Percentiles rank a stretch among this genome's conserved stretches.
phyloP scores from a whole-genome alignment of 2,329 filamentous ascomycete genomes.

The Fusarium metavorans region DNA sequence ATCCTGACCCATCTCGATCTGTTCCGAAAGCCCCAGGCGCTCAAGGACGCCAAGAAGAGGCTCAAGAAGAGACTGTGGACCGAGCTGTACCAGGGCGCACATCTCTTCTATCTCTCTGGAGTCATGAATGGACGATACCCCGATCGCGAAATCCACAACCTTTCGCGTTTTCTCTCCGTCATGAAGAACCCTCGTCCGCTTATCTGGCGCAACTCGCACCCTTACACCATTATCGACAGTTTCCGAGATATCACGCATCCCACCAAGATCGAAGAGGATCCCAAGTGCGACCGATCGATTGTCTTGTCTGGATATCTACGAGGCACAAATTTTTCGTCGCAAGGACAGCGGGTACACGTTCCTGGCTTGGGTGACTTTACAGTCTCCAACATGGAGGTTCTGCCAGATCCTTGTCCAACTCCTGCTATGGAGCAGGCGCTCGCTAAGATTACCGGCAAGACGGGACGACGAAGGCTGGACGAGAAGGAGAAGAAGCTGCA shows the following conservation, averaged over 20 bases:
- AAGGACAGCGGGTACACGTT: conserved; percentile 89
- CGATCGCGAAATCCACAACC: conserved; percentile 94
- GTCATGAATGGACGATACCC: conserved; percentile 97
- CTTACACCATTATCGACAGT: conserved; percentile 92
- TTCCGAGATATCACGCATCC: conserved; percentile 96
- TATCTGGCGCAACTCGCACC: conserved; percentile 95
- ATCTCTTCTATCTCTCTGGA: conserved; percentile 95
- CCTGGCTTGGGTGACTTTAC: conserved; percentile 92
- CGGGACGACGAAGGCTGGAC: conserved; percentile 81
- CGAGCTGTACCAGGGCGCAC: conserved; percentile 95
- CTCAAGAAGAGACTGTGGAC: conserved; percentile 97
- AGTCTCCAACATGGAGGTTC: conserved; percentile 83
- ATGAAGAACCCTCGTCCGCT: conserved; percentile 99
- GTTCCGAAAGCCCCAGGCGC: conserved; percentile 91
- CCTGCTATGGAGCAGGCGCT: conserved; percentile 89
- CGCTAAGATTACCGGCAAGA: conserved; percentile 86
- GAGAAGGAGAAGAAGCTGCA: conserved; percentile 98
- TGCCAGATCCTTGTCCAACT: conserved; percentile 96
- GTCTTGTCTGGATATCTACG: conserved; percentile 93
- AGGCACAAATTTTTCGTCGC: conserved; percentile 91
- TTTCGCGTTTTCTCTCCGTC: conserved; percentile 93
- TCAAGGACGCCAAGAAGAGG: conserved; percentile 95
- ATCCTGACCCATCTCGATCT: conserved; percentile 96
- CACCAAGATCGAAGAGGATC: conserved; percentile 87
- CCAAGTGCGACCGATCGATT: conserved; percentile 90